These are phyloP conservation scores for Teunomyces pallodes DNA, from an alignment of 805 yeast species.

Conservation along the genomic window DNA sequence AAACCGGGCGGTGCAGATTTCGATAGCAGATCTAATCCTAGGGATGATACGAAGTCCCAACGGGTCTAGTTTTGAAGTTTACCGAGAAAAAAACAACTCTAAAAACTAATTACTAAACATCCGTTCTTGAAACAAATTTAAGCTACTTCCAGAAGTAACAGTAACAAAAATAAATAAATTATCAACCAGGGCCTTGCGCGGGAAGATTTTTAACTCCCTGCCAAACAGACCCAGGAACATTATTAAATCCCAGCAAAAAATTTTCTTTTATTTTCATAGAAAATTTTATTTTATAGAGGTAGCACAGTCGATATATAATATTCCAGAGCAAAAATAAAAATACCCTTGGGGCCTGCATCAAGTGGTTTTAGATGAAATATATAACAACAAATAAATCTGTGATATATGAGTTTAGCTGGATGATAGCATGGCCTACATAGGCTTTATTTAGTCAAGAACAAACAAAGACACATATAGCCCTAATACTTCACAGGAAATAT, in stretches of 20 bases:
- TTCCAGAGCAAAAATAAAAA: neutral
- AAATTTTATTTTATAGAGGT: neutral
- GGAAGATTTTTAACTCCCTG: neutral
- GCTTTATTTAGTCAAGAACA: neutral
- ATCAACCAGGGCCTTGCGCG: neutral
- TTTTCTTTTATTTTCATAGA: neutral
- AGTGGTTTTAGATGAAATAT: neutral
- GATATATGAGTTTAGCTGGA: neutral
- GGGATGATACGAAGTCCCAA: neutral
- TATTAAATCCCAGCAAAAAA: neutral
- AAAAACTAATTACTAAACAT: no score
- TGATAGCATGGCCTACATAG: neutral
- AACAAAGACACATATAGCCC: neutral
- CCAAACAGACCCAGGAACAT: neutral
- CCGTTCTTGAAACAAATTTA: neutral
- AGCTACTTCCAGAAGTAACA: neutral
- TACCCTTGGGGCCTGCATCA: neutral
- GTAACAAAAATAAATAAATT: neutral
- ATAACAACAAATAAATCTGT: neutral
- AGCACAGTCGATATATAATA: neutral
- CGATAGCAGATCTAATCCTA: neutral
- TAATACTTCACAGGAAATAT: neutral
- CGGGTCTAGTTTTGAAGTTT: no score
- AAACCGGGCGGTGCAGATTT: neutral
- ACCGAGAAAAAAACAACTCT: no score